These are phyloP conservation scores for Scleromitrula shiraiana DNA, from an alignment of 2,329 filamentous ascomycete species.

Conservation along the genomic window DNA sequence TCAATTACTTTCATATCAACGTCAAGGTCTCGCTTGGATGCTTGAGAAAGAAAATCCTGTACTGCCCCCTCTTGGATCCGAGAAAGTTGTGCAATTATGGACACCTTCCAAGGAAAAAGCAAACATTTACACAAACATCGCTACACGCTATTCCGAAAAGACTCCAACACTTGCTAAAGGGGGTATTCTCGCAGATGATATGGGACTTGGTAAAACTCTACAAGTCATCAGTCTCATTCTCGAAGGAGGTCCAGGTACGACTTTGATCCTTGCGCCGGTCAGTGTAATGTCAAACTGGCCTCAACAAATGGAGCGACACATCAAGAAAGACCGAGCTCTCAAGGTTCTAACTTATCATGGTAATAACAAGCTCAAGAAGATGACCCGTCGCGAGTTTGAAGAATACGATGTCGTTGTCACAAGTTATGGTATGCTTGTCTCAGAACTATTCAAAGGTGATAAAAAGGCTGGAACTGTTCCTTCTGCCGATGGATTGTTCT, in stretches of 20 bases:
- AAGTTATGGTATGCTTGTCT: constrained; percentile 69
- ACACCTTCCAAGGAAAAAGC: constrained; percentile 39
- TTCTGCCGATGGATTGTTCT: constrained; percentile 46
- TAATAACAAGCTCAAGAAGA: constrained; percentile 39
- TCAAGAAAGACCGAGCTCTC: constrained; percentile 53
- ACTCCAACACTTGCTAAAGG: constrained; percentile 63
- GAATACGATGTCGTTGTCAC: constrained; percentile 73
- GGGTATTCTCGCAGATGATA: constrained; percentile 84
- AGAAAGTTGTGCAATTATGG: constrained; percentile 71
- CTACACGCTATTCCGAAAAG: constrained; percentile 58
- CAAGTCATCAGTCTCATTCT: constrained; percentile 77
- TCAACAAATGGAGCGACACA: constrained; percentile 67
- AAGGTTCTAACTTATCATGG: constrained; percentile 71
- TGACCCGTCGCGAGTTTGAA: constrained; percentile 46
- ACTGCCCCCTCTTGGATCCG: constrained; percentile 49
- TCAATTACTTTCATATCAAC: constrained; percentile 70
- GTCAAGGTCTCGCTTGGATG: constrained; percentile 75
- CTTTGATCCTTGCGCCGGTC: constrained; percentile 73
- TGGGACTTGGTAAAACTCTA: constrained; percentile 89
- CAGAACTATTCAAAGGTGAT: constrained; percentile 49
- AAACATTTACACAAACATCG: constrained; percentile 55
- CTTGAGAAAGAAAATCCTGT: constrained; percentile 63
- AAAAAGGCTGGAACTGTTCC: constrained; percentile 35
- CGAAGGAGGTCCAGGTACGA: constrained; percentile 46
- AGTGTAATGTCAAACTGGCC: constrained; percentile 90